A percentile compares a stretch with the other conserved stretches of the same genome.
phyloP scores from a whole-genome alignment of 192 early-diverging fungal genomes.

The Jimgerdemannia lactiflua region DNA sequence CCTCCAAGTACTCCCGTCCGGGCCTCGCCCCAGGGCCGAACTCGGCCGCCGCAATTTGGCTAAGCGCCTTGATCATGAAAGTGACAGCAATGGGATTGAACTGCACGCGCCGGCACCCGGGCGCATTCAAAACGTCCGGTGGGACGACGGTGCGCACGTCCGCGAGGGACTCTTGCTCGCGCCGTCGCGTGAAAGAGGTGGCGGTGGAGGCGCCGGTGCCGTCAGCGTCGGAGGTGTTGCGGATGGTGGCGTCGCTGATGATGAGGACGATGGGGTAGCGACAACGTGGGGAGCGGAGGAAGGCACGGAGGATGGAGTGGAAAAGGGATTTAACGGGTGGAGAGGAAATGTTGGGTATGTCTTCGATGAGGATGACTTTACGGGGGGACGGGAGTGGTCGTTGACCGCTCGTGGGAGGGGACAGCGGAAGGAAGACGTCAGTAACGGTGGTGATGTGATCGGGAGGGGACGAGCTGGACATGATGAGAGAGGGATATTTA shows the following conservation, averaged over 20 bases:
- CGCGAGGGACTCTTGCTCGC: no score
- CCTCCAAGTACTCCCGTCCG: constrained; percentile 24
- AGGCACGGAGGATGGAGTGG: constrained; percentile 38
- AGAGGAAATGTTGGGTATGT: constrained; percentile 53
- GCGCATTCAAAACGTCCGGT: background rate
- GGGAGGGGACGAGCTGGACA: constrained; percentile 9
- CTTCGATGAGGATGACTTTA: constrained; percentile 57
- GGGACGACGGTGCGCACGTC: no score
- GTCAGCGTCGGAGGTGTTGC: no score
- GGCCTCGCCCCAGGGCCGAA: no score
- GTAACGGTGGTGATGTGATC: no score
- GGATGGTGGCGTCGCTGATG: constrained; percentile 13
- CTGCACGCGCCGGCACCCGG: constrained; percentile 17
- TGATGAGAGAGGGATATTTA: constrained; percentile 35
- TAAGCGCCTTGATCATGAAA: constrained; percentile 55
- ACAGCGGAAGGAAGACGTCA: no score
- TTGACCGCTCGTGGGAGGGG: background rate
- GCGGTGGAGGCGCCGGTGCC: constrained; percentile 18
- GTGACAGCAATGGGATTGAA: constrained; percentile 66
- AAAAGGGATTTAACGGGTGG: constrained; percentile 49
- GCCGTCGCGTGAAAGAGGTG: no score
- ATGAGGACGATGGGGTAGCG: constrained; percentile 12
- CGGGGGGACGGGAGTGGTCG: constrained; percentile 7
- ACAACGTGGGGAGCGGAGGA: constrained; percentile 27
- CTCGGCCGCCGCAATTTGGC: constrained; percentile 33